Base-by-base conservation (phyloP, 2,329 filamentous ascomycete genomes). In the Conoideocrella luteorostrata region DNA sequence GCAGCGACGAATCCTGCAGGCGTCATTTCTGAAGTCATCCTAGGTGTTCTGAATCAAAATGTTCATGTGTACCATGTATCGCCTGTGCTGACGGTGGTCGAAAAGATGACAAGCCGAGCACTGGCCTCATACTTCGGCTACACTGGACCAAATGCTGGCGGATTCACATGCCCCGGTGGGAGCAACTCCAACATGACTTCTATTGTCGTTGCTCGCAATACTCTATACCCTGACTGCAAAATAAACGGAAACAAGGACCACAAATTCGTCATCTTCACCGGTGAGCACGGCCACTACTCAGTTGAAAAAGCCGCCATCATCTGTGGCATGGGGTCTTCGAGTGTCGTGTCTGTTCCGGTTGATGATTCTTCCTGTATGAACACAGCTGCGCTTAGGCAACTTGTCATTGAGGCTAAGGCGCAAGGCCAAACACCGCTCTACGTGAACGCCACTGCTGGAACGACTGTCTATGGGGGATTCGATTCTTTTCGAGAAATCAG, bases 11-110 rank as follows among this genome's bases (percentile, higher is more conserved):
- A 93, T 59, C 84, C 91, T 34, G 82, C 84, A 57, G 91, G 91
- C n/a, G 75, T 97, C 0, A 81, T 84, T 13, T 84, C 88, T 2
- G 91, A 97, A 56, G 70, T 97, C 44, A 71, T 96, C 9, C 77
- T 97, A 18, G 82, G 86, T 0, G 78, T 86, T 1, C 69, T 97
- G 33, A 97, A 97, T 67, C 95, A 91, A 23, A 97, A 97, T 60
- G 78, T 81, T 67, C 91, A 97, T 62, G 88, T 96, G 47, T 96
- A 89, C 69, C 85, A 91, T 66, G 89, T 95, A 44, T 95, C 90
- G 0, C 91, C 91, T 0, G 89, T 86, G 9, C 70, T 96, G 39
- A 87, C 88, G 0, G 64, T 95, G 10, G 80, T 96, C 49, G 93
- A 97, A 64, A 95, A 95, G 62, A 75, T 79, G 41, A 93, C 88